A percentile compares a stretch with the other conserved stretches of the same genome.
Conservation (phyloP, 2,329 filamentous ascomycete species). For the Graphilbum ipis-grandicollis region DNA sequence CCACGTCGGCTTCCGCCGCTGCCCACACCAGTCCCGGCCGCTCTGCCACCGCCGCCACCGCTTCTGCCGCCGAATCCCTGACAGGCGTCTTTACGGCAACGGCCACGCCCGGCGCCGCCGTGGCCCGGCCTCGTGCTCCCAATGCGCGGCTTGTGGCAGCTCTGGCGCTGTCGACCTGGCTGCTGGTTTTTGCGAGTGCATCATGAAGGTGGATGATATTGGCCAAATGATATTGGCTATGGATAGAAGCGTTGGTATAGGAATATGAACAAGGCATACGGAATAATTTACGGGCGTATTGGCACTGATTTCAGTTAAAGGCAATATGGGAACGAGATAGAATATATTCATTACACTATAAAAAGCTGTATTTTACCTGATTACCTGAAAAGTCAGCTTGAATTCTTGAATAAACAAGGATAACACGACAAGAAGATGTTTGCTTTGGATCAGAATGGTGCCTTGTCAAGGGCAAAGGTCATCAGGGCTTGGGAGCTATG, state of each 20-base stretch:
- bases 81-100: slow-evolving; percentile 17
- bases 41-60: background rate
- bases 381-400: background rate
- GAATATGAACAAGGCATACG: too few relatives aligned
- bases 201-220: too few relatives aligned
- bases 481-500: slow-evolving; percentile 64
- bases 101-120: slow-evolving; percentile 9
- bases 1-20: background rate
- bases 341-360: too few relatives aligned
- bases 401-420: too few relatives aligned
- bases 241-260: too few relatives aligned
- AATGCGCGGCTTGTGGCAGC: background rate
- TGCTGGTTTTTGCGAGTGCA: too few relatives aligned
- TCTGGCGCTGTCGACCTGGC: background rate
- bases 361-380: too few relatives aligned
- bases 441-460: slow-evolving; percentile 16
- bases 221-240: too few relatives aligned
- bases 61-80: background rate
- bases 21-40: background rate
- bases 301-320: too few relatives aligned
- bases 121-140: background rate
- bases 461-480: slow-evolving; percentile 64
- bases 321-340: too few relatives aligned
- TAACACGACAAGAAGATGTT: too few relatives aligned
- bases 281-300: too few relatives aligned